phyloP scores from a whole-genome alignment of 2,329 filamentous ascomycete genomes.

The Orbilia brochopaga region DNA sequence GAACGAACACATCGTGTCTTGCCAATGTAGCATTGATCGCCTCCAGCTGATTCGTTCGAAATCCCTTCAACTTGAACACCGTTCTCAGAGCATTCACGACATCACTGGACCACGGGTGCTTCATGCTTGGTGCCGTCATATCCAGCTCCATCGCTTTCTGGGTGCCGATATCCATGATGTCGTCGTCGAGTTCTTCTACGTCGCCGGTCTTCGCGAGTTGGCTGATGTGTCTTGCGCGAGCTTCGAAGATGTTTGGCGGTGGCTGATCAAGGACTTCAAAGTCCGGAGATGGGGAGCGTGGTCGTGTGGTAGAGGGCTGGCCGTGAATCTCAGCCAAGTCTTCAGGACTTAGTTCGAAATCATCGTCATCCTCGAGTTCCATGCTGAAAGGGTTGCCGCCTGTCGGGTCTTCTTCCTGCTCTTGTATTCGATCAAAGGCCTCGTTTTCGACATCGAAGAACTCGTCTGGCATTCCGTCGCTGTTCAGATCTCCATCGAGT shows the following conservation, averaged over 20 bases:
- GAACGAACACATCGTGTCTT: constrained; percentile 88
- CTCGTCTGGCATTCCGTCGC: constrained; percentile 36
- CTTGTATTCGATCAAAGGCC: constrained; percentile 3
- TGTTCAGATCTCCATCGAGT: constrained; percentile 6
- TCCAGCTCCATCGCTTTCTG: constrained; percentile 41
- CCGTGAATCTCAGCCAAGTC: constrained; percentile 27
- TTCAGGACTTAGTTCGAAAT: constrained; percentile 41
- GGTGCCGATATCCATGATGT: constrained; percentile 41
- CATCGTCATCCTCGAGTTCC: constrained; percentile 18
- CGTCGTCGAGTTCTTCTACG: constrained; percentile 23
- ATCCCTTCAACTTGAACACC: constrained; percentile 81
- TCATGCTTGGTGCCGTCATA: constrained; percentile 60
- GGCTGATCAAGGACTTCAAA: constrained; percentile 40
- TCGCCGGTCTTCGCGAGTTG: constrained; percentile 29
- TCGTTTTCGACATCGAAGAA: constrained; percentile 39
- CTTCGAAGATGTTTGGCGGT: constrained; percentile 45
- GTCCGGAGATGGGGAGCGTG: constrained; percentile 29
- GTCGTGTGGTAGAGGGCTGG: not conserved
- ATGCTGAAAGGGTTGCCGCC: constrained; percentile 11
- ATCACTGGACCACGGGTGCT: constrained; percentile 81
- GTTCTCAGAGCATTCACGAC: constrained; percentile 80
- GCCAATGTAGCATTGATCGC: constrained; percentile 91
- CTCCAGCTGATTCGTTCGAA: constrained; percentile 88
- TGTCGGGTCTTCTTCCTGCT: constrained; percentile 7
- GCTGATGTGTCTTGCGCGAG: constrained; percentile 27